A percentile compares a stretch with the other conserved stretches of the same genome.
Evolutionary conservation across 305 asterid species (phyloP).

Genomic region (Fraxinus sp.): DNA sequence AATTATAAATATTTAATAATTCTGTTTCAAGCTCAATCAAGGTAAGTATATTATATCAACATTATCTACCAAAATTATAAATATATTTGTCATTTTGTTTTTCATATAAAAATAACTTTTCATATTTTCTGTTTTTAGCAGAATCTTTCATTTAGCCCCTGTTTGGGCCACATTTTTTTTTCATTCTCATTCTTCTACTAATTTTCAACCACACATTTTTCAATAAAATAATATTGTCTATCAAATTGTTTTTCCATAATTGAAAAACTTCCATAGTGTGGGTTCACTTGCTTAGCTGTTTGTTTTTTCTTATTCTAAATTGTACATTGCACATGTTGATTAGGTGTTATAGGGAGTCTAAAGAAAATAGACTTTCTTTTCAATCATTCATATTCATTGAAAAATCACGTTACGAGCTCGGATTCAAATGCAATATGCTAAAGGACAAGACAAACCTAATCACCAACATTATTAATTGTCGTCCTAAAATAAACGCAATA

Average conservation of each 20-base stretch:
- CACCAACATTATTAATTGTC: background rate
- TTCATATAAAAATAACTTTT: background rate
- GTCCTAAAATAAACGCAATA: background rate
- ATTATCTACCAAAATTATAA: no score
- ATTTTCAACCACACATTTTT: no score
- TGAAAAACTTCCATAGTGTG: background rate
- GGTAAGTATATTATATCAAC: background rate
- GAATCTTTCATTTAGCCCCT: background rate
- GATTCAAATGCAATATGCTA: background rate
- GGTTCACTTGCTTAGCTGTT: background rate
- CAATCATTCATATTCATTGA: background rate
- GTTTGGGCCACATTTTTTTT: no score
- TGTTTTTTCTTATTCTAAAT: background rate
- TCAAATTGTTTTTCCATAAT: background rate
- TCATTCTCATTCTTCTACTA: no score
- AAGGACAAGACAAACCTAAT: background rate
- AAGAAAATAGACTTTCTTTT: background rate
- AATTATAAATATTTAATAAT: no score
- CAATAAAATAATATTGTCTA: no score
- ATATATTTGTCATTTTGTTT: background rate
- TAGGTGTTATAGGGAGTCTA: slow-evolving; percentile 2
- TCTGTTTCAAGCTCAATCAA: background rate
- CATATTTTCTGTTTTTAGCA: background rate
- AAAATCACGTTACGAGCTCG: background rate
- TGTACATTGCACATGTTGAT: background rate